These are phyloP conservation scores for Straminergon stramineum DNA, from an alignment of 225 moss, liverwort and hornwort genomes.

Conservation along the genomic window DNA sequence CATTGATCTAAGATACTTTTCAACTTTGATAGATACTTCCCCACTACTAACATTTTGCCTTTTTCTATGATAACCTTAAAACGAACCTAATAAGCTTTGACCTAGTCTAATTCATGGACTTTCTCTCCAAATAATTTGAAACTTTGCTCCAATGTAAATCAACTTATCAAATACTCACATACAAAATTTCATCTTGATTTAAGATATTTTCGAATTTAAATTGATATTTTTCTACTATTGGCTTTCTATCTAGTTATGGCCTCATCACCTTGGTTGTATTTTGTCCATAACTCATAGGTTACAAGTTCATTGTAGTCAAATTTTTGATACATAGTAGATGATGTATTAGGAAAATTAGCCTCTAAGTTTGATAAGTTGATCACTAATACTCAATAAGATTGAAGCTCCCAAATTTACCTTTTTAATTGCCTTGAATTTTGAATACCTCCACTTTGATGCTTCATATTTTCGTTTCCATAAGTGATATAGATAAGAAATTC, in stretches of 20 bases:
- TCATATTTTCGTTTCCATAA: not conserved
- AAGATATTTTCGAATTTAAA: not conserved
- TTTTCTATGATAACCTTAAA: not conserved
- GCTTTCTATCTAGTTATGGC: fast-evolving
- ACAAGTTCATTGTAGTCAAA: not conserved
- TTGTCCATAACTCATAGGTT: not conserved
- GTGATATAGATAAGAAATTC: not conserved
- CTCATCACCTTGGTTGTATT: fast-evolving
- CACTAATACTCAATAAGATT: not conserved
- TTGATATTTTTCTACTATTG: fast-evolving
- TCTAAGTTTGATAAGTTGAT: no score
- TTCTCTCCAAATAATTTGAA: not conserved
- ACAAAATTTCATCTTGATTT: not conserved
- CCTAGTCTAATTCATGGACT: fast-evolving
- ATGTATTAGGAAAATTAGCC: fast-evolving
- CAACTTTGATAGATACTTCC: not conserved
- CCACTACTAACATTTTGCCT: fast-evolving
- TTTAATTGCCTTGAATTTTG: not conserved
- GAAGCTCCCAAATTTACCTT: not conserved
- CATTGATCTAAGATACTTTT: not conserved
- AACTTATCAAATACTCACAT: not conserved
- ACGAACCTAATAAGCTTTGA: not conserved
- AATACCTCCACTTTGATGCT: not conserved
- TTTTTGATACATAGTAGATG: not conserved
- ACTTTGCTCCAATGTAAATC: fast-evolving